Conservation (phyloP, 805 yeast species). For the Hanseniaspora clermontiae region DNA sequence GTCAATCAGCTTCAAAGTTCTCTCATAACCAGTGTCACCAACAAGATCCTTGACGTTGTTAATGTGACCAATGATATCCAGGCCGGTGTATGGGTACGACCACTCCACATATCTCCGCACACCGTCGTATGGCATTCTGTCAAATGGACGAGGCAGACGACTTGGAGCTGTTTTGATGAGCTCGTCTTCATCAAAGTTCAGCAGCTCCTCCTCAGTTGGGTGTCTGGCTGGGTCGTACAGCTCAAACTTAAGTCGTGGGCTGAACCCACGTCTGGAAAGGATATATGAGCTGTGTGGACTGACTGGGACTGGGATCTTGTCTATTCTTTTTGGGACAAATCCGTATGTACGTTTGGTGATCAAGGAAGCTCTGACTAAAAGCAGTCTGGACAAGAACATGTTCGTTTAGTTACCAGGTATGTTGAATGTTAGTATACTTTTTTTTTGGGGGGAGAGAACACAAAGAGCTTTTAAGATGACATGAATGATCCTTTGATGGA, state of each 20-base stretch:
- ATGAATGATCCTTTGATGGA: too few species aligned
- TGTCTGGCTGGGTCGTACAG: not conserved
- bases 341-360: too few species aligned
- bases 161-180: not conserved
- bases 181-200: too few species aligned
- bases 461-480: too few species aligned
- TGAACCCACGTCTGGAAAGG: not conserved
- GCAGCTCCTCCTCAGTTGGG: not conserved
- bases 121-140: not conserved
- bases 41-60: not conserved
- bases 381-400: too few species aligned
- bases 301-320: not conserved
- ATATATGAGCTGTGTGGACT: not conserved
- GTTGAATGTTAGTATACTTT: too few species aligned
- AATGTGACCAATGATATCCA: not conserved
- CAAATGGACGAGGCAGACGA: constrained; percentile 3
- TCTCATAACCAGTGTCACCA: too few species aligned
- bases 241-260: not conserved
- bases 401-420: too few species aligned
- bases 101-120: constrained; percentile 3
- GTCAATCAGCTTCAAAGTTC: not conserved
- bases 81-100: constrained; percentile 6
- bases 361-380: too few species aligned
- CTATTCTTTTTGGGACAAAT: not conserved
- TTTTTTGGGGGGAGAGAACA: too few species aligned